phyloP scores from a whole-genome alignment of 495 filamentous ascomycete genomes.

The Alectoria sarmentosa region DNA sequence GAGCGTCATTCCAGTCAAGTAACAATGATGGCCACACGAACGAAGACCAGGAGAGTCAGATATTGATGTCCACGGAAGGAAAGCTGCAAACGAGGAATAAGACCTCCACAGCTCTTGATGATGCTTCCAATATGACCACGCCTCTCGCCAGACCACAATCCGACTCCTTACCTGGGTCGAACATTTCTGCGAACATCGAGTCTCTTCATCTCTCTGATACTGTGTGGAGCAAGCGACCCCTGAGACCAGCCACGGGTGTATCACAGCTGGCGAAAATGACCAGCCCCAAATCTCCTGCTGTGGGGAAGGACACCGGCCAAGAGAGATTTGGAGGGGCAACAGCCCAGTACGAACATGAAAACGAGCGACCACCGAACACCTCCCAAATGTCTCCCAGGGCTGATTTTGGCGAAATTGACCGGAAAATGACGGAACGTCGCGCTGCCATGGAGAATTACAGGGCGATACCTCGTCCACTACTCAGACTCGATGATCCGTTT shows the following conservation, averaged over 20 bases:
- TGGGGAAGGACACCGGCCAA: not conserved
- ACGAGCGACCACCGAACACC: not conserved
- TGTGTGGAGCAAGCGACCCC: constrained; percentile 8
- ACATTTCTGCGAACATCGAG: constrained; percentile 32
- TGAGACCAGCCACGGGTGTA: not conserved
- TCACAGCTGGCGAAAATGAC: constrained; percentile 11
- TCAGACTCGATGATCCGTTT: constrained; percentile 38
- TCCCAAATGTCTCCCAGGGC: constrained; percentile 14
- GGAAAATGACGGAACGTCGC: constrained; percentile 28
- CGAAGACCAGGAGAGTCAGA: constrained; percentile 7
- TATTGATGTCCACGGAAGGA: constrained; percentile 15
- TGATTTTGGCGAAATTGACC: constrained; percentile 38
- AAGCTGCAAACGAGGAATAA: constrained; percentile 33
- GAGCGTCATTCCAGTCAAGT: constrained; percentile 8
- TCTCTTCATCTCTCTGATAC: constrained; percentile 40
- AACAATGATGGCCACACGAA: not conserved
- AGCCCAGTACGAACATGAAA: not conserved
- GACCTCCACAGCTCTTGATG: constrained; percentile 38
- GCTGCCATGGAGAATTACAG: constrained; percentile 43
- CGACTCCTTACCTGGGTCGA: constrained; percentile 36
- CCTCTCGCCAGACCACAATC: constrained; percentile 64
- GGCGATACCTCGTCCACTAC: constrained; percentile 37
- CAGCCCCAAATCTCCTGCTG: not conserved
- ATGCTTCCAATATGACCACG: constrained; percentile 70
- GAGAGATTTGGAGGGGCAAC: not conserved